Base-by-base conservation (phyloP, 257 asterid species). In the Striga asiatica region DNA sequence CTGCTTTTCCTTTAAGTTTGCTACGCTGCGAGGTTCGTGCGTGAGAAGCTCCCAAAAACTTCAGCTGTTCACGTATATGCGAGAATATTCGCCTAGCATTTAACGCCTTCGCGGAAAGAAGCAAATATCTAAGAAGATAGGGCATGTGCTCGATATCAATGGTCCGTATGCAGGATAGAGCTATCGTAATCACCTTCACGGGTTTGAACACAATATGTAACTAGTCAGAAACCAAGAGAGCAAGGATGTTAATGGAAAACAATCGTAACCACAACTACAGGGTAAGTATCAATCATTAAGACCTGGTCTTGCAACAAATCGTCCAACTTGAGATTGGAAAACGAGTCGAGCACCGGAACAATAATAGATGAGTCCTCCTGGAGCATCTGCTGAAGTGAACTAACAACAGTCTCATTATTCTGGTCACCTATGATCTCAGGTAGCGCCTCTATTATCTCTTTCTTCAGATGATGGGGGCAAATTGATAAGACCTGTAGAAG, bases 381-480 rank as follows among this genome's bases (percentile, higher is more conserved):
- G 50, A 87, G 94, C 83, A 83, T 81, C 75, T 75, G 83, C 58
- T 77, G 81, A 66, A 87, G 94, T 60, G 89, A 79, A 73, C 69
- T 76, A 53, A 83, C 75, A 56, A 81, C 76, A 58, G 71, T 58
- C 63, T 71, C 69, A 65, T 78, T 79, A 73, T 81, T 77, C 56
- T 83, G 85, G 63, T 83, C 92, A 47, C 93, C 93, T 56, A 87
- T 66, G 53, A 87, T 75, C 76, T 81, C 93, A 14, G 93, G 94
- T 73, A 87, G 65, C 9, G 96, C 84, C 58, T 88, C 89, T 69
- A 87, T 79, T 19, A 83, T 81, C 81, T 83, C 96, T 72, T 72
- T 79, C 82, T 87, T 87, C 73, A 87, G 65, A 69, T 63, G 68
- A 74, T 75, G 74, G 29, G 96, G 92, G 66, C 86, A 87, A 70